Conservation (phyloP, 2,329 filamentous ascomycete species). For the Moelleriella libera region DNA sequence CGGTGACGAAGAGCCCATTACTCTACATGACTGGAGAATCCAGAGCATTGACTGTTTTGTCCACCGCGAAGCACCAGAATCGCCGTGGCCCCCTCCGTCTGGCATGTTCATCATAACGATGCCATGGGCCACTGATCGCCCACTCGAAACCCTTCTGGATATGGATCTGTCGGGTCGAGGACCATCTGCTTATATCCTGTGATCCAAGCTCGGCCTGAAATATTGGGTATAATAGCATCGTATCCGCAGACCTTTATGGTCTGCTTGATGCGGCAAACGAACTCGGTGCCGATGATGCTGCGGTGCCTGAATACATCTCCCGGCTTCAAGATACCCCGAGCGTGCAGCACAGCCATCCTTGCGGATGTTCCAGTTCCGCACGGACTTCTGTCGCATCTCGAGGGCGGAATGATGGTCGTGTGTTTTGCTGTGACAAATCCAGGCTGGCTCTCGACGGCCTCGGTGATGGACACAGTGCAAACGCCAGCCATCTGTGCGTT, state of each 20-base stretch:
- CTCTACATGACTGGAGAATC: no score
- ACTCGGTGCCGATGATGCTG: slow-evolving; percentile 28
- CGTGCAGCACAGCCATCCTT: slow-evolving; percentile 27
- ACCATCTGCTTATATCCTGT: slow-evolving; percentile 27
- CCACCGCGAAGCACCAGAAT: background rate
- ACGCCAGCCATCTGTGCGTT: slow-evolving; percentile 26
- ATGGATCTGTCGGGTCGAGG: slow-evolving; percentile 28
- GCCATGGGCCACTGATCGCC: slow-evolving; percentile 2
- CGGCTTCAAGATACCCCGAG: slow-evolving; percentile 20
- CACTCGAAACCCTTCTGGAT: slow-evolving; percentile 19
- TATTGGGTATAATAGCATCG: slow-evolving; percentile 22
- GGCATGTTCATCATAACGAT: background rate
- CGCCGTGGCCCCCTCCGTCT: background rate
- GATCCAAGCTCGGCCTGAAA: slow-evolving; percentile 30
- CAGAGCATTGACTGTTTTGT: background rate
- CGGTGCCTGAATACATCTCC: slow-evolving; percentile 21
- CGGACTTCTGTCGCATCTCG: slow-evolving; percentile 29
- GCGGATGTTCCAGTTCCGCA: slow-evolving; percentile 30
- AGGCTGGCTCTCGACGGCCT: slow-evolving; percentile 12
- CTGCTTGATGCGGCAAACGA: slow-evolving; percentile 21
- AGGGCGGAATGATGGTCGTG: slow-evolving; percentile 28
- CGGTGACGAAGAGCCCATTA: no score
- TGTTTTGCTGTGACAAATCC: slow-evolving; percentile 18
- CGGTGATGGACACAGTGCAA: slow-evolving; percentile 21
- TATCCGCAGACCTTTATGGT: slow-evolving; percentile 22